Evolutionary conservation across 1,284 basidiomycete species (phyloP).

Genomic region (Xerocomus nothofagi): DNA sequence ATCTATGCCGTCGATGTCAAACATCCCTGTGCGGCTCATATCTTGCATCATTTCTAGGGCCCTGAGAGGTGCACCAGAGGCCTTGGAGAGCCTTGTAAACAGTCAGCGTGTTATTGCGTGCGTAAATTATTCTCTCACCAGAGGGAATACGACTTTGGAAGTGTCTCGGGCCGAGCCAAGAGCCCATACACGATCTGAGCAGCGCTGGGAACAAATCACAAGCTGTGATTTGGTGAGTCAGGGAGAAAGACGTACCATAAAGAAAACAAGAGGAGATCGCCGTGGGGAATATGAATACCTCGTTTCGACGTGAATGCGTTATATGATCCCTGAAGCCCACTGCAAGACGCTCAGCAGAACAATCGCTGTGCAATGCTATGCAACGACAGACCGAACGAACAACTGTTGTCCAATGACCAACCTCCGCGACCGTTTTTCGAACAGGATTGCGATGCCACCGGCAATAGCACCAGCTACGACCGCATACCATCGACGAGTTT

Average conservation of each 20-base stretch:
- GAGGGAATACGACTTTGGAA: slow-evolving; percentile 71
- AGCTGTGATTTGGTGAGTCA: not conserved
- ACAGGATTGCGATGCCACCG: slow-evolving; percentile 80
- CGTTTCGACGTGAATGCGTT: slow-evolving; percentile 68
- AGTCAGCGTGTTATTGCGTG: not conserved
- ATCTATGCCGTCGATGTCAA: slow-evolving; percentile 60
- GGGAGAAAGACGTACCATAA: slow-evolving; percentile 53
- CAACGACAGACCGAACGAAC: slow-evolving; percentile 66
- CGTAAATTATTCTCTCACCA: slow-evolving; percentile 55
- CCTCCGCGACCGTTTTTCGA: slow-evolving; percentile 73
- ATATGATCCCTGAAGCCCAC: slow-evolving; percentile 83
- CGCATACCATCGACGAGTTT: slow-evolving; percentile 83
- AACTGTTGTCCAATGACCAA: slow-evolving; percentile 87
- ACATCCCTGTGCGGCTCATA: slow-evolving; percentile 56
- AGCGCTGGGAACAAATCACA: slow-evolving; percentile 48
- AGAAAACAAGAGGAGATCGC: slow-evolving; percentile 82
- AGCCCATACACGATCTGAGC: slow-evolving; percentile 90
- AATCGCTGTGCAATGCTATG: not conserved
- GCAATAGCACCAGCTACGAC: slow-evolving; percentile 84
- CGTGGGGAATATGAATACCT: slow-evolving; percentile 79
- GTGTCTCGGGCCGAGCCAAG: slow-evolving; percentile 79
- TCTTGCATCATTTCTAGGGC: slow-evolving; percentile 63
- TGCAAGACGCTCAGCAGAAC: slow-evolving; percentile 31
- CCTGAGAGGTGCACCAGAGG: slow-evolving; percentile 63
- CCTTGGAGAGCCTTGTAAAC: slow-evolving; percentile 52